Evolutionary conservation across 2,329 filamentous ascomycete species (phyloP), one percentile per base, ranked within the genome.

Genomic region (Mycosphaerella arachidis): DNA sequence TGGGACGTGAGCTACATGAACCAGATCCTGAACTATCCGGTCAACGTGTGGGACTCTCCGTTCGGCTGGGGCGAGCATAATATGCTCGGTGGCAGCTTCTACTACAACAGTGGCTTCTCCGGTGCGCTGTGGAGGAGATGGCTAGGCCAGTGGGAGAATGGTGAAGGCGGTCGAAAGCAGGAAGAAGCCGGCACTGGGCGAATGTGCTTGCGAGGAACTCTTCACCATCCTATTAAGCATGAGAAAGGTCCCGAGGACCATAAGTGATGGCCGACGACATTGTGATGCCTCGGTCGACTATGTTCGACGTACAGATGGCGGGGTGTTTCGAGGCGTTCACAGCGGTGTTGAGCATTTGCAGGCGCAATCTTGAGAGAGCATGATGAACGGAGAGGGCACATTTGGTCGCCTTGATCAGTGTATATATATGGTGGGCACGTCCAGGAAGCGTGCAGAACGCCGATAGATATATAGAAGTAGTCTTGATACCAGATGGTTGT

Each of bases 1-100:
- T 92, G 88, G 88, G 77, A 78, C 18, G 70, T 79, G 16, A 74
- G 76, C 56, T 72, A 74, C 57, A 75, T 80, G 68, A 74, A 81
- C 59, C 72, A 76, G 61, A 75, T 76, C 27, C 80, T 80, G 74
- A 82, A 82, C 70, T 75, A 77, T 61, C 79, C 79, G 5, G 71
- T 72, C 20, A 75, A 76, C 59, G 73, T 74, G 3, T 75, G 73
- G 43, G 77, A 78, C 63, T 78, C 75, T 33, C 77, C 79, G 2
- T 81, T 81, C 58, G 79, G 79, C 45, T 80, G 78, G 78, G 78
- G 78, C 29, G 79, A 81, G 67, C 78, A 81, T 70, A 81, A 81
- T 64, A 73, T 80, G 67, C 73, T 80, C 6, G 79, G 78, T 57
- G 78, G 75, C 68, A 77, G 73, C 63, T 81, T 80, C 67, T 81